Conservation (phyloP, 2,329 filamentous ascomycete species). For the Cryoendolithus antarcticus region DNA sequence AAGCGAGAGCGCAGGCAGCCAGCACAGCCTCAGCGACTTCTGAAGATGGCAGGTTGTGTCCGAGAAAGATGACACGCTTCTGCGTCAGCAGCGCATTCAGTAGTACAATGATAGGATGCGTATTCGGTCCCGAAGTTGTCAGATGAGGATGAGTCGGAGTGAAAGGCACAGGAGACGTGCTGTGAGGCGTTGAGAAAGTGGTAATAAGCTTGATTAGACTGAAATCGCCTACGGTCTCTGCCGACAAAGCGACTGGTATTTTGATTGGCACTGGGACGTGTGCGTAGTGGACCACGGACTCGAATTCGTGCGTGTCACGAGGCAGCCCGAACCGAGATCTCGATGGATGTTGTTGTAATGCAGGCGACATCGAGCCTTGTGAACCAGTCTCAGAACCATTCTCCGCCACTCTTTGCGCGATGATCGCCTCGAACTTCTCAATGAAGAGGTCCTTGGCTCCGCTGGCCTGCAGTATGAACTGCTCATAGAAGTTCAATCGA, state of each 20-base stretch:
- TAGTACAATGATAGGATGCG: conserved; percentile 88
- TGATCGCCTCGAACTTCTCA: conserved; percentile 94
- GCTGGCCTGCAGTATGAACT: conserved; percentile 73
- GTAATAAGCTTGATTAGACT: conserved; percentile 95
- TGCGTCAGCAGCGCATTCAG: conserved; percentile 92
- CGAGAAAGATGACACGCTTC: conserved; percentile 90
- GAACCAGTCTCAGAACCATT: conserved; percentile 18
- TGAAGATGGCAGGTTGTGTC: conserved; percentile 86
- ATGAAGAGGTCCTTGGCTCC: conserved; percentile 94
- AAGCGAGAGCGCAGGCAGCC: conserved; percentile 87
- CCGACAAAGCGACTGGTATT: conserved; percentile 82
- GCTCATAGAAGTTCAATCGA: conserved; percentile 67
- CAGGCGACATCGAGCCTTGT: conserved; percentile 11
- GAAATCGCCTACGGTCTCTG: conserved; percentile 95
- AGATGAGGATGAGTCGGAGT: conserved; percentile 69
- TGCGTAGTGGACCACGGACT: conserved; percentile 90
- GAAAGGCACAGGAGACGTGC: conserved; percentile 75
- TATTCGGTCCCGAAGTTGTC: conserved; percentile 82
- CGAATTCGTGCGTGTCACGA: conserved; percentile 93
- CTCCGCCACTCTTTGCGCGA: conserved; percentile 65
- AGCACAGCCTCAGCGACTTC: conserved; percentile 97
- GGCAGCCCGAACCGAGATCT: conserved; percentile 57
- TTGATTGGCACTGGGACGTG: conserved; percentile 95
- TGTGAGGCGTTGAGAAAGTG: conserved; percentile 74
- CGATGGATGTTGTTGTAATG: conserved; percentile 14